Evolutionary conservation across 345 rosid species (phyloP).

Genomic region (Dimocarpus longan): DNA sequence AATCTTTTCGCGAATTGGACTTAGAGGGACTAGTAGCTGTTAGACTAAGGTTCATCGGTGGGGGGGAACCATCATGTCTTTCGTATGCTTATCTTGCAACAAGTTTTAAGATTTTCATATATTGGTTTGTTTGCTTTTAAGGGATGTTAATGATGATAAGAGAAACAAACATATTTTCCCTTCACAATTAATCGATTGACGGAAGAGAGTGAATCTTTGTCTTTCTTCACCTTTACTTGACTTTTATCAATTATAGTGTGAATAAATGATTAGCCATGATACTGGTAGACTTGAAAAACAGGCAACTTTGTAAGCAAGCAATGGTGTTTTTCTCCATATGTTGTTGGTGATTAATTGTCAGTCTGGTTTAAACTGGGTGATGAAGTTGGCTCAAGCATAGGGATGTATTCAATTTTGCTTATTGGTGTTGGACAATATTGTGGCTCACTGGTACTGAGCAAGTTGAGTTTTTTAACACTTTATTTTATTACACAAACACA

Average conservation of each 20-base stretch:
- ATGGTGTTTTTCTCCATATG: not conserved
- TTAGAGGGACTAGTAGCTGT: not conserved
- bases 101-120: not conserved
- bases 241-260: not conserved
- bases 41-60: not conserved
- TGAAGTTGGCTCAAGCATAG: not conserved
- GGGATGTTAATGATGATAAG: not conserved
- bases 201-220: not conserved
- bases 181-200: not conserved
- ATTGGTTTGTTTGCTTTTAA: not conserved
- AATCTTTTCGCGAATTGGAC: not conserved
- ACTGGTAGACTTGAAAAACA: not conserved
- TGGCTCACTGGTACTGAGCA: not conserved
- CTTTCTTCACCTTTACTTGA: not conserved
- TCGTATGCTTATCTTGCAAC: not conserved
- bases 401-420: not conserved
- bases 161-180: not conserved
- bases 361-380: not conserved
- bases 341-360: not conserved
- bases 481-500: not conserved
- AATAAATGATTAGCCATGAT: not conserved
- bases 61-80: not conserved
- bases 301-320: not conserved
- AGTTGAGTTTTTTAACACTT: not conserved
- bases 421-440: not conserved